These are phyloP conservation scores for Colletotrichum sp. DNA, from an alignment of 2,329 filamentous ascomycete species.

Conservation along the genomic window DNA sequence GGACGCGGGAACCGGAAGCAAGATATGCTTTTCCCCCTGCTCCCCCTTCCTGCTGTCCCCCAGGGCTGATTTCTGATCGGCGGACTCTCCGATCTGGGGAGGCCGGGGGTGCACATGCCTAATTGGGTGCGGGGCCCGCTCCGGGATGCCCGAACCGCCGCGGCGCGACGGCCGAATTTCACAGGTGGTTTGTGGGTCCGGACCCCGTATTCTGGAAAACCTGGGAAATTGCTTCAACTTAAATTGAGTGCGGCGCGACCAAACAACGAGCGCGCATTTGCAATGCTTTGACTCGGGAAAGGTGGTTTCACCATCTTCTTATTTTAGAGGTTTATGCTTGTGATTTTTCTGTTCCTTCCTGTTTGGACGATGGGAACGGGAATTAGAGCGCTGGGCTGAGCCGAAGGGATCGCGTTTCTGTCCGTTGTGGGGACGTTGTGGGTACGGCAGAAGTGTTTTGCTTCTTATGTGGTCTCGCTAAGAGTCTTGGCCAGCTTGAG, in stretches of 20 bases:
- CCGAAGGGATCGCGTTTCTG: background rate
- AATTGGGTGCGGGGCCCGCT: background rate
- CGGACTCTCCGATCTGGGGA: background rate
- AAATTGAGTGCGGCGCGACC: background rate
- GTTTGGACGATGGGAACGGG: background rate
- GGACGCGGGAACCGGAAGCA: background rate
- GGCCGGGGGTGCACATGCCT: background rate
- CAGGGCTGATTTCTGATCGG: background rate
- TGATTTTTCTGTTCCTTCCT: background rate
- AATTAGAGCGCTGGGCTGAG: background rate
- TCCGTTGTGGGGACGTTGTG: background rate
- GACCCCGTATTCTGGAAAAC: constrained; percentile 10
- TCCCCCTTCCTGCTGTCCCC: fast-evolving
- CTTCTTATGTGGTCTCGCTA: background rate
- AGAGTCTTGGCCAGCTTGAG: background rate
- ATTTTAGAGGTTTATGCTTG: background rate
- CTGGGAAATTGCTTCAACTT: constrained; percentile 4
- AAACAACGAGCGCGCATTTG: background rate
- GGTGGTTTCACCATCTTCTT: background rate
- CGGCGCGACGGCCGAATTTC: background rate
- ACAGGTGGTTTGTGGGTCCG: background rate
- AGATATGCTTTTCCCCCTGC: background rate
- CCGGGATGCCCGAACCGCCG: background rate
- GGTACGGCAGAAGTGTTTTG: background rate
- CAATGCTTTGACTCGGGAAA: background rate